Conservation (phyloP, 805 yeast species). For the Dipodascus albidus region DNA sequence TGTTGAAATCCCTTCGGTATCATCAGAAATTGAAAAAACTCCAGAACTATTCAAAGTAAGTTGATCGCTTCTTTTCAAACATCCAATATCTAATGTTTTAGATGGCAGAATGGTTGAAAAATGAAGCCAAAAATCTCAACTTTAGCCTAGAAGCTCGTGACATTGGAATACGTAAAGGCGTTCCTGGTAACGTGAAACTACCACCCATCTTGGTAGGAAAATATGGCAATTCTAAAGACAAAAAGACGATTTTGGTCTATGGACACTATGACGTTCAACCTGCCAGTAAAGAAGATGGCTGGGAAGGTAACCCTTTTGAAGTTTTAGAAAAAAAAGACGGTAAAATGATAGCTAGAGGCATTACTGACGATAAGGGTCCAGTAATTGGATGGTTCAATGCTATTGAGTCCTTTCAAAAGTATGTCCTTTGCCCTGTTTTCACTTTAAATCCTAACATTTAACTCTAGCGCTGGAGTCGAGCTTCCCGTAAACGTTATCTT, state of each 20-base stretch:
- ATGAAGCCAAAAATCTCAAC: constrained; percentile 60
- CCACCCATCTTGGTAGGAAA: constrained; percentile 95
- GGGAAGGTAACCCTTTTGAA: constrained; percentile 86
- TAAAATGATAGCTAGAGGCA: constrained; percentile 74
- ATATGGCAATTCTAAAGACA: constrained; percentile 65
- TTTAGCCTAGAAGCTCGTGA: constrained; percentile 70
- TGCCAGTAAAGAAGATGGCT: constrained; percentile 83
- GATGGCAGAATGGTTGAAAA: constrained; percentile 74
- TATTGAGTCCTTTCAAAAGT: constrained; percentile 74
- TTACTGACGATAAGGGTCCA: constrained; percentile 98
- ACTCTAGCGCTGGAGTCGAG: constrained; percentile 48
- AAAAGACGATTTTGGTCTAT: constrained; percentile 82
- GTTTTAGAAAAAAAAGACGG: constrained; percentile 58
- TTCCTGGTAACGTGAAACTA: constrained; percentile 48
- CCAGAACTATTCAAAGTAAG: constrained; percentile 28
- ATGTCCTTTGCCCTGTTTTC: neutral
- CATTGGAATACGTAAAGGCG: constrained; percentile 71
- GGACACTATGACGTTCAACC: constrained; percentile 99
- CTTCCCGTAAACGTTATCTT: constrained; percentile 87
- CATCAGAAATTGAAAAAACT: constrained; percentile 79
- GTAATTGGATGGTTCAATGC: constrained; percentile 94
- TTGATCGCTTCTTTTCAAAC: neutral
- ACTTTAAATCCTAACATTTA: neutral
- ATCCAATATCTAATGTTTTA: constrained; percentile 28
- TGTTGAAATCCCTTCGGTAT: constrained; percentile 91